Conservation (phyloP, 805 yeast species). For the Wickerhamiella bombiphila region DNA sequence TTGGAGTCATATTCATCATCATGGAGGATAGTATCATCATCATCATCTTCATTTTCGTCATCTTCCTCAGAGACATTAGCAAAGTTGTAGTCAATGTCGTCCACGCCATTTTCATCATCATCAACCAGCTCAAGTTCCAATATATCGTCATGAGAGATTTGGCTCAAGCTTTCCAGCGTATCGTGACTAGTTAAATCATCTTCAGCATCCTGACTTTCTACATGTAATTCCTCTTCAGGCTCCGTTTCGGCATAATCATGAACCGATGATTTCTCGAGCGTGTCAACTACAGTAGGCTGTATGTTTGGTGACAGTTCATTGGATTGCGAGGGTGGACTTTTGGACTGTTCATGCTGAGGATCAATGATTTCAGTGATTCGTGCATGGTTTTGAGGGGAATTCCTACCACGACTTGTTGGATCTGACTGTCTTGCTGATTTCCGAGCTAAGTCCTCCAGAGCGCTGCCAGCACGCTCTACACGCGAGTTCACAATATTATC, state of each 20-base stretch:
- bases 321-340: too few species aligned
- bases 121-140: slow-evolving; percentile 20
- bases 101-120: slow-evolving; percentile 41
- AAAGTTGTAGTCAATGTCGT: slow-evolving; percentile 14
- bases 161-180: slow-evolving; percentile 4
- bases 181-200: too few species aligned
- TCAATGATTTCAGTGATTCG: background rate
- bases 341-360: background rate
- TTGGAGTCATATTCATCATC: slow-evolving; percentile 27
- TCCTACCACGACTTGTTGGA: background rate
- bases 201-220: background rate
- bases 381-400: background rate
- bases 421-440: background rate
- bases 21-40: slow-evolving; percentile 24
- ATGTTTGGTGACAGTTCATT: background rate
- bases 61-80: slow-evolving; percentile 43
- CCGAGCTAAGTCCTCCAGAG: slow-evolving; percentile 2
- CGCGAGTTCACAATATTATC: slow-evolving; percentile 45
- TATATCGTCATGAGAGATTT: slow-evolving; percentile 17
- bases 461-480: slow-evolving; percentile 25
- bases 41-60: slow-evolving; percentile 24
- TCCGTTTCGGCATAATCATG: background rate
- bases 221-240: background rate
- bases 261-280: too few species aligned
- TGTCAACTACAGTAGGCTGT: background rate